These are phyloP conservation scores for Fagopyrum tataricum DNA, from an alignment of 148 eudicot species.

Conservation along the genomic window DNA sequence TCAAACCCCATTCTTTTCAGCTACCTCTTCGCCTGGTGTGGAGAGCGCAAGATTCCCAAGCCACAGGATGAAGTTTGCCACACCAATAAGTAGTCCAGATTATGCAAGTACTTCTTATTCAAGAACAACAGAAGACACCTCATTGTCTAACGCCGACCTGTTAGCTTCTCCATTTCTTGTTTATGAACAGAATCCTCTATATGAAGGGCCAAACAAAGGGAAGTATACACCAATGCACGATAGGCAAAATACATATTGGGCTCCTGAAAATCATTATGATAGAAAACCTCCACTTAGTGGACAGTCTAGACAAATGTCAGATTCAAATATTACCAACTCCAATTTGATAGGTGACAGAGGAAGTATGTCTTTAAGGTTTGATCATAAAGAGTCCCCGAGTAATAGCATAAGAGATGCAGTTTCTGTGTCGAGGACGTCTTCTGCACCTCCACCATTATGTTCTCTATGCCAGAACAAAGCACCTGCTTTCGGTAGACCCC, in stretches of 20 bases:
- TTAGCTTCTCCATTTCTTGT: conserved; percentile 45
- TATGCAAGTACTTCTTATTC: conserved; percentile 53
- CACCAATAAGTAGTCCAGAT: conserved; percentile 86
- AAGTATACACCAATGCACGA: conserved; percentile 24
- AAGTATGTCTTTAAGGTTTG: conserved; percentile 14
- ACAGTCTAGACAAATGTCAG: conserved; percentile 18
- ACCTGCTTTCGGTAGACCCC: conserved; percentile 78
- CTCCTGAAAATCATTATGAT: conserved; percentile 33
- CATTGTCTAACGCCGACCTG: conserved; percentile 43
- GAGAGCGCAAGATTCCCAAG: conserved; percentile 37
- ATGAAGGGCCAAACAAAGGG: conserved; percentile 46
- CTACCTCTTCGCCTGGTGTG: conserved; percentile 57
- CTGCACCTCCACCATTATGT: conserved; percentile 83
- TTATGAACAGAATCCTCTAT: conserved; percentile 77
- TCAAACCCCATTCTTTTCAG: conserved; percentile 78
- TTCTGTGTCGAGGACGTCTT: conserved; percentile 44
- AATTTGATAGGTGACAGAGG: conserved; percentile 16
- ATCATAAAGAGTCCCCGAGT: conserved; percentile 22
- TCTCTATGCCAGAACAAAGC: conserved; percentile 77
- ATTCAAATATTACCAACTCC: conserved; percentile 20
- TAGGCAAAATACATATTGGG: conserved; percentile 19
- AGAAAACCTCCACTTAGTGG: conserved; percentile 19
- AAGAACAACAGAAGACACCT: conserved; percentile 44
- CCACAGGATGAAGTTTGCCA: conserved; percentile 55
- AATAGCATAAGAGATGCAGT: conserved; percentile 63